Conservation (phyloP, 228 moss, liverwort and hornwort species). For the Sphagnum magellanicum region DNA sequence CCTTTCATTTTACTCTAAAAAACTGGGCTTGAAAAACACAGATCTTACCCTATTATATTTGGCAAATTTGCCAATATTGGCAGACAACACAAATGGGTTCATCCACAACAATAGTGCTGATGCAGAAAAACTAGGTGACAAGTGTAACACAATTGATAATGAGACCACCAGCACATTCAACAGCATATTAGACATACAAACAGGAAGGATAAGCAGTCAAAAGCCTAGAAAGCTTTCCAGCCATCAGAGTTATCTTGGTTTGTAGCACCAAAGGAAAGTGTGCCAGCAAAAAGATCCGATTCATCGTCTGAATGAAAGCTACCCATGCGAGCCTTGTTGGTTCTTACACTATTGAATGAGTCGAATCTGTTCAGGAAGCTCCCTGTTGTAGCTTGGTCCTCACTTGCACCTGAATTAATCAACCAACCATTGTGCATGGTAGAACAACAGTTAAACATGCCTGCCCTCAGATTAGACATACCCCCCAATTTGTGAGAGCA, state of each 20-base stretch:
- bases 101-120: too few relatives aligned
- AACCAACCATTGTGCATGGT: background rate
- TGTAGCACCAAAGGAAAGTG: conserved; percentile 36
- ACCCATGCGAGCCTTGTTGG: conserved; percentile 26
- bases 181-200: background rate
- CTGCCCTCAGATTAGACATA: background rate
- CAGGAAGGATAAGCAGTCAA: background rate
- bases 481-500: background rate
- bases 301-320: conserved; percentile 56
- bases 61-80: too few relatives aligned
- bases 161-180: too few relatives aligned
- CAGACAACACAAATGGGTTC: too few relatives aligned
- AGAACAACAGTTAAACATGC: background rate
- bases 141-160: too few relatives aligned
- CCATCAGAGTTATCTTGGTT: conserved; percentile 34
- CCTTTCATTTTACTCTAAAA: too few relatives aligned
- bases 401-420: conserved; percentile 24
- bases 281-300: conserved; percentile 36
- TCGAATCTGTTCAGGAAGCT: conserved; percentile 41
- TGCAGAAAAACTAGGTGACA: too few relatives aligned
- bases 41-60: too few relatives aligned
- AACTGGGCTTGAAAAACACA: too few relatives aligned
- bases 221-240: conserved; percentile 56
- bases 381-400: conserved; percentile 25
- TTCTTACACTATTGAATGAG: conserved; percentile 57